A percentile compares a stretch with the other conserved stretches of the same genome.
These are phyloP conservation scores for Salix arbutifolia DNA, from an alignment of 345 rosid genomes.

Conservation along the genomic window DNA sequence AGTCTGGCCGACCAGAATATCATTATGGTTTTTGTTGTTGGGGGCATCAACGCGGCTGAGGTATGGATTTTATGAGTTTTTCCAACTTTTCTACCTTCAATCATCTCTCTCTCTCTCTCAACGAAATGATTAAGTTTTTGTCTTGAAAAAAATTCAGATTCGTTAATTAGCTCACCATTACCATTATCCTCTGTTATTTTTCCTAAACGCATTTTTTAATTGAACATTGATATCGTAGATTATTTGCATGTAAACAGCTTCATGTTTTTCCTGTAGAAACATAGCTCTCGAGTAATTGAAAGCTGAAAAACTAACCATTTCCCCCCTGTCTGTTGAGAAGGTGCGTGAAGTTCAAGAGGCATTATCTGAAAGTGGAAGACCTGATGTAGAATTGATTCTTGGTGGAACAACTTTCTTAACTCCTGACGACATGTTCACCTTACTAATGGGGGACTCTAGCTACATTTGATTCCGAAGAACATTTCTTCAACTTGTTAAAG, in stretches of 20 bases:
- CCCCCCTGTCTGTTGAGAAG: constrained; percentile 27
- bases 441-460: constrained; percentile 60
- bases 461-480: constrained; percentile 33
- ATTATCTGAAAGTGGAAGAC: constrained; percentile 71
- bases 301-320: neutral
- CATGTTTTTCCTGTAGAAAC: neutral
- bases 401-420: constrained; percentile 95
- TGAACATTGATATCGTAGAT: too few relatives aligned
- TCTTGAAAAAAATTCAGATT: too few relatives aligned
- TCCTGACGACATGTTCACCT: constrained; percentile 77
- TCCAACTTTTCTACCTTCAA: neutral
- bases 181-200: too few relatives aligned
- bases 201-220: too few relatives aligned
- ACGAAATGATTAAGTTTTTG: neutral
- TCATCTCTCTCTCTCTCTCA: neutral
- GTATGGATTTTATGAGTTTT: constrained; percentile 28
- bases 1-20: constrained; percentile 75
- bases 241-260: neutral
- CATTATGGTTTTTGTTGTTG: constrained; percentile 75
- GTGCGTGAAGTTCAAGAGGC: constrained; percentile 81
- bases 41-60: constrained; percentile 90
- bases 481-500: too few relatives aligned
- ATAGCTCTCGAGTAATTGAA: neutral
- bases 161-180: too few relatives aligned
- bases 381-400: constrained; percentile 61